Conservation (phyloP, 2,329 filamentous ascomycete species). For the Magnaporthiopsis rhizophila region DNA sequence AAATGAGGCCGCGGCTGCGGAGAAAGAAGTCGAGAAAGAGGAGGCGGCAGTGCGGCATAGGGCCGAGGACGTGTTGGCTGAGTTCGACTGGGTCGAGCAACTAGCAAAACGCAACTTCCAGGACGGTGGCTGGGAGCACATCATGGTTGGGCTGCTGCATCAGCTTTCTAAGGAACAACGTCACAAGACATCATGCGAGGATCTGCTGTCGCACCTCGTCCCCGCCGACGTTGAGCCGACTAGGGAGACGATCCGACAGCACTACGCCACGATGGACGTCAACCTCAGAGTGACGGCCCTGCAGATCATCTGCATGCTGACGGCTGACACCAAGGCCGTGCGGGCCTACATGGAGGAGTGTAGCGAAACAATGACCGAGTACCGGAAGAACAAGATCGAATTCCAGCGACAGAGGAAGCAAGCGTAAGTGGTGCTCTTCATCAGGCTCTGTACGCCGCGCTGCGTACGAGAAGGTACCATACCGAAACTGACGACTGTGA, state of each 20-base stretch:
- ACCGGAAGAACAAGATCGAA: conserved; percentile 93
- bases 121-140: conserved; percentile 84
- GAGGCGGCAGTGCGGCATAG: conserved; percentile 50
- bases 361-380: conserved; percentile 86
- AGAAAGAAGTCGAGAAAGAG: conserved; percentile 34
- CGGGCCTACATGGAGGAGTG: conserved; percentile 87
- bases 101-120: conserved; percentile 77
- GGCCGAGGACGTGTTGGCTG: conserved; percentile 66
- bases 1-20: conserved; percentile 48
- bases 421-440: conserved; percentile 39
- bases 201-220: conserved; percentile 71
- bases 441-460: background rate
- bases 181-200: conserved; percentile 64
- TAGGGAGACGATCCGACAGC: conserved; percentile 60
- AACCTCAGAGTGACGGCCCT: conserved; percentile 75
- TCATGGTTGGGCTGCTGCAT: conserved; percentile 78
- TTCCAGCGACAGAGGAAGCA: conserved; percentile 71
- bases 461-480: background rate
- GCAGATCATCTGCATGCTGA: conserved; percentile 79
- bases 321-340: conserved; percentile 76
- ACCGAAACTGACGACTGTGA: conserved; percentile 20
- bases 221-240: conserved; percentile 70
- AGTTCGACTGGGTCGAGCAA: conserved; percentile 79
- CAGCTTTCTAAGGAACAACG: conserved; percentile 72
- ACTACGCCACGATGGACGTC: conserved; percentile 71